These are phyloP conservation scores for Aspergillus pseudotamarii DNA, from an alignment of 2,329 filamentous ascomycete genomes.

Conservation along the genomic window DNA sequence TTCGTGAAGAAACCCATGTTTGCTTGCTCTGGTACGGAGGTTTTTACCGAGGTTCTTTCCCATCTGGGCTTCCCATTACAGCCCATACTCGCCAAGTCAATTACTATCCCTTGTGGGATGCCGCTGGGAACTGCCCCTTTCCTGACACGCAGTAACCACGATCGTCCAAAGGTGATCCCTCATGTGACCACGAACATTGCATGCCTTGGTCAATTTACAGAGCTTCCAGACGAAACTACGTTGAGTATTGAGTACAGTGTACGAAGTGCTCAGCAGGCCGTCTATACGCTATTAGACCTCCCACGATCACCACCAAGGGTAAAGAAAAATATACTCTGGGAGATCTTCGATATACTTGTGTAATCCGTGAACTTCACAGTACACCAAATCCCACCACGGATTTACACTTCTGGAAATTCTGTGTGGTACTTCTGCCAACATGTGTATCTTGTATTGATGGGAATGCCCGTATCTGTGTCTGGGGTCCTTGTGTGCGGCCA, in stretches of 20 bases:
- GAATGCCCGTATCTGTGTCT: too few relatives aligned
- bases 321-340: too few relatives aligned
- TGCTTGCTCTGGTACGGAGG: neutral
- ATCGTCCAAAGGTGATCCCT: neutral
- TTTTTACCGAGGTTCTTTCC: neutral
- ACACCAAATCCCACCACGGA: too few relatives aligned
- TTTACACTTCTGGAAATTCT: too few relatives aligned
- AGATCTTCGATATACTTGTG: too few relatives aligned
- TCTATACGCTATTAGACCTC: constrained; percentile 9
- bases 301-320: too few relatives aligned
- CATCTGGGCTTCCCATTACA: neutral
- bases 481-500: too few relatives aligned
- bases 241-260: neutral
- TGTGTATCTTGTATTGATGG: too few relatives aligned
- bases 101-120: neutral
- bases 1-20: neutral
- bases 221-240: neutral
- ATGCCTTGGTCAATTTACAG: neutral
- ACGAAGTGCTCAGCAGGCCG: neutral
- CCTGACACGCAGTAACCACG: neutral
- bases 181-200: neutral
- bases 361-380: too few relatives aligned
- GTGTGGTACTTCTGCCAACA: too few relatives aligned
- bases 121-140: neutral
- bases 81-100: neutral